Evolutionary conservation across 768 basidiomycete species (phyloP).

Genomic region (Strobilomyces echinocephalus): DNA sequence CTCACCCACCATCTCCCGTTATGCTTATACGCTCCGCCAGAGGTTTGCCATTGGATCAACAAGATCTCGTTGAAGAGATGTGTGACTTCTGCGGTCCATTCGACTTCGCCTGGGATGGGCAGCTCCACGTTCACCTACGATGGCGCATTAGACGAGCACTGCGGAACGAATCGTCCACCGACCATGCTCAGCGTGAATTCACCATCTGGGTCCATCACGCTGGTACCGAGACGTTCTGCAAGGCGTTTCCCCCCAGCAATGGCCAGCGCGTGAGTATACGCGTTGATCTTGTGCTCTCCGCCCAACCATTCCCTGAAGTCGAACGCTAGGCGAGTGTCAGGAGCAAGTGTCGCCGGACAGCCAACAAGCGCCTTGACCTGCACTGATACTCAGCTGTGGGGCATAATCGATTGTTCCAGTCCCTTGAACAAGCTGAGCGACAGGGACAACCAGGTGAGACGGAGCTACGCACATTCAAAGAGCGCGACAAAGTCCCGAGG

Average conservation of each 20-base stretch:
- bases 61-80: slow-evolving; percentile 16
- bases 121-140: slow-evolving; percentile 39
- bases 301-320: slow-evolving; percentile 71
- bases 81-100: slow-evolving; percentile 13
- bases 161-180: background rate
- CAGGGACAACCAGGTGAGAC: background rate
- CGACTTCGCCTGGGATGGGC: slow-evolving; percentile 30
- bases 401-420: slow-evolving; percentile 58
- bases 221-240: slow-evolving; percentile 56
- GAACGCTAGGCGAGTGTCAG: slow-evolving; percentile 43
- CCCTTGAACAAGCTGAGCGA: slow-evolving; percentile 39
- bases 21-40: slow-evolving; percentile 16
- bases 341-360: background rate
- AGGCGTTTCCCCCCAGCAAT: slow-evolving; percentile 58
- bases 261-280: slow-evolving; percentile 68
- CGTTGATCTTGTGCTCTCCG: slow-evolving; percentile 67
- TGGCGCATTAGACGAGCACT: background rate
- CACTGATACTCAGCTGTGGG: slow-evolving; percentile 48
- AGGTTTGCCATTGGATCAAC: slow-evolving; percentile 20
- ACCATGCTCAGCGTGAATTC: slow-evolving; percentile 74
- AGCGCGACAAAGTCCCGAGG: slow-evolving; percentile 44
- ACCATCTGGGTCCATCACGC: slow-evolving; percentile 53
- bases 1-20: slow-evolving; percentile 32
- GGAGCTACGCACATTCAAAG: slow-evolving; percentile 36
- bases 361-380: slow-evolving; percentile 36